Evolutionary conservation across 768 basidiomycete species (phyloP).

Genomic region (Suillus subalutaceus): DNA sequence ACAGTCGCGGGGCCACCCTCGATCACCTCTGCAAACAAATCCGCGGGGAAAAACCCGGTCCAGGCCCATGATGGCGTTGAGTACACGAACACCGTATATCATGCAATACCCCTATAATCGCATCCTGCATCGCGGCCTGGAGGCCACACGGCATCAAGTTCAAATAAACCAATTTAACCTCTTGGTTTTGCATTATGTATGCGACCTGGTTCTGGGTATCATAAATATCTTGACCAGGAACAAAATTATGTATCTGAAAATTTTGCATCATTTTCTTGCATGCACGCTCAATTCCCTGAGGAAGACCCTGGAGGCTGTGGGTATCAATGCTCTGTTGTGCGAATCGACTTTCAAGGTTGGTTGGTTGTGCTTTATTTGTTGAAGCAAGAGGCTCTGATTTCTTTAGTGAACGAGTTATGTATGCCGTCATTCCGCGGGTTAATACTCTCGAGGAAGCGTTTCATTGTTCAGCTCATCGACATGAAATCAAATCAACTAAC

Average conservation of each 20-base stretch:
- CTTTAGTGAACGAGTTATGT: neutral
- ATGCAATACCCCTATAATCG: constrained; percentile 4
- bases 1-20: neutral
- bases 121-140: neutral
- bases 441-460: neutral
- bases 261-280: neutral
- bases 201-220: neutral
- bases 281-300: neutral
- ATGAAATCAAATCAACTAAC: neutral
- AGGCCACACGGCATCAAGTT: neutral
- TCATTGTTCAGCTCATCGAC: constrained; percentile 3
- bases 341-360: constrained; percentile 1
- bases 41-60: neutral
- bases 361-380: neutral
- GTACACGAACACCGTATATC: neutral
- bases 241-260: neutral
- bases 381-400: constrained; percentile 2
- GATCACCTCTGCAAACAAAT: neutral
- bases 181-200: neutral
- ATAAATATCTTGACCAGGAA: neutral
- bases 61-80: neutral
- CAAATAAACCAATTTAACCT: neutral
- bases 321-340: neutral
- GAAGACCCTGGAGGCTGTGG: constrained; percentile 1
- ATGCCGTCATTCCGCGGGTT: constrained; percentile 6